Evolutionary conservation across 805 yeast genomes (phyloP).

Genomic region (Kazachstania kunashirensis): DNA sequence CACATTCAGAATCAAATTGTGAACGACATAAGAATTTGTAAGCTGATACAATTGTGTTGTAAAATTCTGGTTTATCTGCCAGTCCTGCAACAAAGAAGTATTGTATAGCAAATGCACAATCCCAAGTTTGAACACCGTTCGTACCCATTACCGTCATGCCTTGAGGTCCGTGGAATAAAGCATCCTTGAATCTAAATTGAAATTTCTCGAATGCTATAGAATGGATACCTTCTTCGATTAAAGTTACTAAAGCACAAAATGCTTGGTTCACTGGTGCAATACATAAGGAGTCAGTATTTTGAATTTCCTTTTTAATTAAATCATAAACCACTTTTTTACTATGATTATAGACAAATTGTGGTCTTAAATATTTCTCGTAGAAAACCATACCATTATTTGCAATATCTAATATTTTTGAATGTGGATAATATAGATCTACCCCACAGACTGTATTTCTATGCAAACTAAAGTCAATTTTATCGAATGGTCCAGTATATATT

Average conservation of each 20-base stretch:
- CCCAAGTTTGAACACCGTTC: slow-evolving; percentile 97
- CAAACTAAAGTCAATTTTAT: slow-evolving; percentile 52
- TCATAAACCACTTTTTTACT: slow-evolving; percentile 48
- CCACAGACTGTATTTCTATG: slow-evolving; percentile 84
- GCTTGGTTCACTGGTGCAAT: slow-evolving; percentile 94
- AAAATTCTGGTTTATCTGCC: slow-evolving; percentile 58
- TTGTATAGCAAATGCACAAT: slow-evolving; percentile 83
- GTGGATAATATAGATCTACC: slow-evolving; percentile 90
- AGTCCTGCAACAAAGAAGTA: slow-evolving; percentile 71
- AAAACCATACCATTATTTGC: slow-evolving; percentile 49
- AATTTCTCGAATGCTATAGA: slow-evolving; percentile 51
- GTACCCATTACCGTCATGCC: slow-evolving; percentile 96
- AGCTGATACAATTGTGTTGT: slow-evolving; percentile 51
- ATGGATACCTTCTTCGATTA: slow-evolving; percentile 56
- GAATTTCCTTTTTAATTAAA: slow-evolving; percentile 60
- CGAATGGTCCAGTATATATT: slow-evolving; percentile 61
- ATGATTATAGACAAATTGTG: slow-evolving; percentile 53
- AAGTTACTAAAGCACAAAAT: slow-evolving; percentile 66
- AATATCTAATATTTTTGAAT: slow-evolving; percentile 53
- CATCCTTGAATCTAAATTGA: slow-evolving; percentile 58
- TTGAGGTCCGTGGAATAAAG: slow-evolving; percentile 72
- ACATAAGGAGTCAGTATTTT: slow-evolving; percentile 70
- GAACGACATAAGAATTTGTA: slow-evolving; percentile 68
- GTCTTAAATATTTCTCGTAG: slow-evolving; percentile 69
- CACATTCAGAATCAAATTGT: slow-evolving; percentile 78